A percentile compares a stretch with the other conserved stretches of the same genome.
Conservation (phyloP, 176 grass and related monocot species). For the Oryza glaberrima region DNA sequence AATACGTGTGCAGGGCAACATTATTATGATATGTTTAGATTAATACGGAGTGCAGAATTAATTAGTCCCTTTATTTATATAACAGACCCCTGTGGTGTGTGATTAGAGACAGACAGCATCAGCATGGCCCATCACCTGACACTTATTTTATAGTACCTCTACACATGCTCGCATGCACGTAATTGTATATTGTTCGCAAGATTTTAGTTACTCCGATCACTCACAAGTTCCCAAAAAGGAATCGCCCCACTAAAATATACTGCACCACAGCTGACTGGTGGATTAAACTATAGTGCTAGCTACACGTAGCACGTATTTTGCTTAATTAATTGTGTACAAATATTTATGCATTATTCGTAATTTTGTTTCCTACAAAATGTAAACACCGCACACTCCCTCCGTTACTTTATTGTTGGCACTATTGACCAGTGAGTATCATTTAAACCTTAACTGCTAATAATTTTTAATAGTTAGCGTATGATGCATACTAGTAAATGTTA, state of each 20-base stretch:
- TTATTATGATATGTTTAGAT: not conserved
- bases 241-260: not conserved
- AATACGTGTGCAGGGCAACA: not conserved
- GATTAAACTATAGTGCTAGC: not conserved
- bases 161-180: not conserved
- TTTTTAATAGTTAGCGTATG: too few relatives aligned
- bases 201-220: not conserved
- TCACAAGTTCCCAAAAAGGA: not conserved
- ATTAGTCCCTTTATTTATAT: not conserved
- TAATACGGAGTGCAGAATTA: not conserved
- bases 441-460: too few relatives aligned
- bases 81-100: not conserved
- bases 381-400: too few relatives aligned
- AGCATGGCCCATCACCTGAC: not conserved
- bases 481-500: too few relatives aligned
- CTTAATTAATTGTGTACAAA: too few relatives aligned
- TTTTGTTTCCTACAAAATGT: not conserved
- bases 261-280: not conserved
- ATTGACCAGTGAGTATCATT: too few relatives aligned
- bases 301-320: too few relatives aligned
- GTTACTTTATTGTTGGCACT: too few relatives aligned
- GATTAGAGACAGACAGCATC: conserved; percentile 12
- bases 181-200: not conserved
- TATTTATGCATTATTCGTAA: not conserved
- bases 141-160: not conserved